phyloP scores from a whole-genome alignment of 345 rosid genomes.

The Chamaenerion angustifolium region DNA sequence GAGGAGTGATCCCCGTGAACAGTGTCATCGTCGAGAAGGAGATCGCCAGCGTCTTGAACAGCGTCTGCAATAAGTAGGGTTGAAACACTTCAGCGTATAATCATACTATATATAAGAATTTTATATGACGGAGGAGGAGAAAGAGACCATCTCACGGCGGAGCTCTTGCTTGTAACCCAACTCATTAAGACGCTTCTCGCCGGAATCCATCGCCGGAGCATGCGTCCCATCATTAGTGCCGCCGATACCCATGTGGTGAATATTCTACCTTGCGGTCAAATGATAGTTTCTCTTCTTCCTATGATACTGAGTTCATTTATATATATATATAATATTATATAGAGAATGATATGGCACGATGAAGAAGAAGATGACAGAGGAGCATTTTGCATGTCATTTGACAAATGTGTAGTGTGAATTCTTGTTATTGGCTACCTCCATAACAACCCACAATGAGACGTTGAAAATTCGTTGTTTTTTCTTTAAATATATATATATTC shows the following conservation, averaged over 20 bases:
- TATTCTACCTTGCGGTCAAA: neutral
- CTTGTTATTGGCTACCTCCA: too few species aligned
- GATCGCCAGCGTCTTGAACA: slow-evolving; percentile 48
- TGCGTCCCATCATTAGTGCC: neutral
- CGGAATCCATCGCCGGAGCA: slow-evolving; percentile 32
- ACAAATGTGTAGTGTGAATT: too few species aligned
- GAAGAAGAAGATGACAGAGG: too few species aligned
- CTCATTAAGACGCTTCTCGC: slow-evolving; percentile 53
- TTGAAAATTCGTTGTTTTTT: too few species aligned
- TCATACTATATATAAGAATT: neutral
- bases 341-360: neutral
- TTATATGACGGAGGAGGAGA: neutral
- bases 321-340: neutral
- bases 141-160: slow-evolving; percentile 44
- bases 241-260: neutral
- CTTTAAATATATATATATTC: too few species aligned
- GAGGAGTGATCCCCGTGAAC: slow-evolving; percentile 47
- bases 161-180: slow-evolving; percentile 56
- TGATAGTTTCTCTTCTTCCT: neutral
- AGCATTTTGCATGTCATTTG: too few species aligned
- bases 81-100: too few species aligned
- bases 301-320: neutral
- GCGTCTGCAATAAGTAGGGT: slow-evolving; percentile 21
- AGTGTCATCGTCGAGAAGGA: slow-evolving; percentile 56
- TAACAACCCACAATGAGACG: too few species aligned